Percentiles rank a stretch among this genome's conserved stretches.
These are phyloP conservation scores for Penstemon barbatus DNA, from an alignment of 257 asterid genomes.

Conservation along the genomic window DNA sequence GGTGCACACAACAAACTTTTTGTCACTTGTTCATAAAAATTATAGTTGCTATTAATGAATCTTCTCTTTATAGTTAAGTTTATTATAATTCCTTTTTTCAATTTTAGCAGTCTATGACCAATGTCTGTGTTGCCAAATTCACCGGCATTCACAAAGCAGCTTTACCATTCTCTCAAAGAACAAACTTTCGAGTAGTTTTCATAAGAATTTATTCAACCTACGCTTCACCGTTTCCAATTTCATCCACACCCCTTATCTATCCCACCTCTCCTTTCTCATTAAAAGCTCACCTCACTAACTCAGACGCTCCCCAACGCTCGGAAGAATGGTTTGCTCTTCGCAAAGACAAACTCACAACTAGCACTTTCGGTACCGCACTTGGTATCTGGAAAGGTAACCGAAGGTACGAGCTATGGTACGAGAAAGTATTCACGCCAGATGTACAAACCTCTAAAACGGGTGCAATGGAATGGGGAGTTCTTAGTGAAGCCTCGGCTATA, in stretches of 20 bases:
- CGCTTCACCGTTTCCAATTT: conserved; percentile 42
- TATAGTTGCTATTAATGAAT: too few relatives aligned
- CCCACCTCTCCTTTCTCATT: conserved; percentile 39
- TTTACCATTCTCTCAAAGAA: conserved; percentile 46
- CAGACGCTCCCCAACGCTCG: conserved; percentile 81
- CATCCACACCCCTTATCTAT: conserved; percentile 27
- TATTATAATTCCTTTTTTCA: too few relatives aligned
- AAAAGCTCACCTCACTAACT: conserved; percentile 47
- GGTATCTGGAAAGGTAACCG: conserved; percentile 96
- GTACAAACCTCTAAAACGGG: conserved; percentile 34
- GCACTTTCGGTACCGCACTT: conserved; percentile 89
- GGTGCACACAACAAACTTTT: too few relatives aligned
- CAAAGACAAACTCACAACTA: conserved; percentile 85
- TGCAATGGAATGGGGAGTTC: conserved; percentile 96
- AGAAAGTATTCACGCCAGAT: conserved; percentile 60
- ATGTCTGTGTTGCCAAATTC: conserved; percentile 60
- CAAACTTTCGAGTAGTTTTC: conserved; percentile 41
- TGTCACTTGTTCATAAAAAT: too few relatives aligned
- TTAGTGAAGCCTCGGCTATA: conserved; percentile 75
- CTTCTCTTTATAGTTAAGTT: too few relatives aligned
- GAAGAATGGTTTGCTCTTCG: conserved; percentile 98
- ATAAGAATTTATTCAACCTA: conserved; percentile 54
- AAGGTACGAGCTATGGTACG: conserved; percentile 79
- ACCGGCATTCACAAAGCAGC: conserved; percentile 48
- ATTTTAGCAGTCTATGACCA: conserved; percentile 42